Conservation (phyloP, 805 yeast genomes). For the Limtongozyma cylindracea region DNA sequence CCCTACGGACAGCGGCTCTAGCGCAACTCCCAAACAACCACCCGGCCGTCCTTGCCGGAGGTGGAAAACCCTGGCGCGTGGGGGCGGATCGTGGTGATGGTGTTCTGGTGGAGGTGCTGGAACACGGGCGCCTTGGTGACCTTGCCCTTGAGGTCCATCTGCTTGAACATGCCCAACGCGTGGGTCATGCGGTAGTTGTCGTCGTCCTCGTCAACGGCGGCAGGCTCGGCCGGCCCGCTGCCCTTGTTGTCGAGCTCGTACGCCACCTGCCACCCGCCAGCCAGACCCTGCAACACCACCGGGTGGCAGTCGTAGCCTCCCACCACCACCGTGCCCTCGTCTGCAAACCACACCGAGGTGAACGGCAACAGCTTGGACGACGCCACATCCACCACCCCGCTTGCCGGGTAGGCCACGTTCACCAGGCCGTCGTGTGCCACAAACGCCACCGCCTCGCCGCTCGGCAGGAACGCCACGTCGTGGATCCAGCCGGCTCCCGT, state of each 20-base stretch:
- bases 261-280: constrained; percentile 34
- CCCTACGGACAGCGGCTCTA: neutral
- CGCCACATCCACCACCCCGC: constrained; percentile 26
- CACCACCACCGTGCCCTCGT: constrained; percentile 35
- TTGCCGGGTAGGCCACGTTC: constrained; percentile 36
- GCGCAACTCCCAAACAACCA: constrained; percentile 35
- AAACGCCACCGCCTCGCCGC: constrained; percentile 38
- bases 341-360: constrained; percentile 44
- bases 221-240: too few species aligned
- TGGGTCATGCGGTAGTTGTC: constrained; percentile 42
- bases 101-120: constrained; percentile 75
- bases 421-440: constrained; percentile 77
- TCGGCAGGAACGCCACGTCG: constrained; percentile 58
- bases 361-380: constrained; percentile 66
- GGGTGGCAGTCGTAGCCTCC: constrained; percentile 92
- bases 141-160: constrained; percentile 84
- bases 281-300: constrained; percentile 53
- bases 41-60: constrained; percentile 79
- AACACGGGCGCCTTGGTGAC: constrained; percentile 19
- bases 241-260: too few species aligned
- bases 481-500: constrained; percentile 87
- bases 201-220: constrained; percentile 23
- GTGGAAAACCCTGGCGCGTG: constrained; percentile 24
- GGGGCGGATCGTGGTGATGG: constrained; percentile 42
- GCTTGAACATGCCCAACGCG: constrained; percentile 84